These are phyloP conservation scores for Phytophthora parvispora DNA, from an alignment of 352 stramenopile genomes.

Conservation along the genomic window DNA sequence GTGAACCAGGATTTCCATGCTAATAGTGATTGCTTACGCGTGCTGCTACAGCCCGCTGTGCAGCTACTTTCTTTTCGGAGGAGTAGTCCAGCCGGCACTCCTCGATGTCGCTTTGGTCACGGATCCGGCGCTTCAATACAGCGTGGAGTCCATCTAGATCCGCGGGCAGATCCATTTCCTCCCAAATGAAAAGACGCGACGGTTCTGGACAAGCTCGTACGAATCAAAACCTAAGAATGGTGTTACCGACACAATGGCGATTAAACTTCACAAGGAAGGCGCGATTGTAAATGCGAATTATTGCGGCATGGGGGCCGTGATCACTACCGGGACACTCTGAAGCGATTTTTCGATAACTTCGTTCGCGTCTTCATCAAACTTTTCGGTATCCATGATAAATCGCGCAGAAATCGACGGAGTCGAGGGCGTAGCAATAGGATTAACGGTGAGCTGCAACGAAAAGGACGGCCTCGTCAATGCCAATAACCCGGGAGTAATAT, in stretches of 20 bases:
- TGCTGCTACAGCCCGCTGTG: conserved; percentile 23
- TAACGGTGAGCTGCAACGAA: conserved; percentile 29
- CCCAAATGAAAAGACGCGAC: conserved; percentile 25
- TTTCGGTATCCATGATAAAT: conserved; percentile 73
- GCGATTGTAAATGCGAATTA: not conserved
- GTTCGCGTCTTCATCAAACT: conserved; percentile 69
- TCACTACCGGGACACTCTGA: conserved; percentile 59
- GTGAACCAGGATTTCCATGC: not conserved
- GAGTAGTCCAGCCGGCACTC: conserved; percentile 28
- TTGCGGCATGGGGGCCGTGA: conserved; percentile 45
- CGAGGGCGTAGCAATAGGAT: not conserved
- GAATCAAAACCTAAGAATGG: too few relatives aligned
- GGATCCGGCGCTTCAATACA: conserved; percentile 62
- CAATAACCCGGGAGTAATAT: not conserved
- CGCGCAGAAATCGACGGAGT: conserved; percentile 38
- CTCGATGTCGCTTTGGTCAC: conserved; percentile 68
- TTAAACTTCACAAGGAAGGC: not conserved
- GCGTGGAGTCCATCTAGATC: conserved; percentile 61
- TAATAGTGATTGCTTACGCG: not conserved
- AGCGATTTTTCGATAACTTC: conserved; percentile 68
- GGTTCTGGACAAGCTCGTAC: conserved; percentile 23
- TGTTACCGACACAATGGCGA: not conserved
- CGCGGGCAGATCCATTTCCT: conserved; percentile 45
- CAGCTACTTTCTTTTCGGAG: conserved; percentile 31
- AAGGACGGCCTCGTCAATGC: not conserved